Percentiles rank a stretch among this genome's conserved stretches.
Evolutionary conservation across 306 rosid species (phyloP).

Genomic region (Inga leiocalycina): DNA sequence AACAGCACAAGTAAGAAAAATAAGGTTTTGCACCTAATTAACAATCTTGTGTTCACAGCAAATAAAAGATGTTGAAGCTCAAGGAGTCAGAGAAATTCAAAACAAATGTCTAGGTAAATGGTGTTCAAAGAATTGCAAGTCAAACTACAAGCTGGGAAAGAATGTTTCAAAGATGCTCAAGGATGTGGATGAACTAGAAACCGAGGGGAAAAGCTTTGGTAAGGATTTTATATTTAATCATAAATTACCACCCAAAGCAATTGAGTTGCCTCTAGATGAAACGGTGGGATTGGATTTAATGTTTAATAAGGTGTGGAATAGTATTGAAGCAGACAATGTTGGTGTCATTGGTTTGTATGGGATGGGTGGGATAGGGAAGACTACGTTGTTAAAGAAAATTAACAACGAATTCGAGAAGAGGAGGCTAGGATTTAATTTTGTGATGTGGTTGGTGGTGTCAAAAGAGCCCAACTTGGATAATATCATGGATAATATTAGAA

Average conservation of each 20-base stretch:
- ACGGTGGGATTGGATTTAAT: neutral
- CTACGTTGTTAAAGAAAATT: neutral
- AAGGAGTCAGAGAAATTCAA: neutral
- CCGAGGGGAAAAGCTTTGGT: neutral
- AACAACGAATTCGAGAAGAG: too few relatives aligned
- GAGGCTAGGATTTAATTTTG: too few relatives aligned
- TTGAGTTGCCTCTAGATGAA: neutral
- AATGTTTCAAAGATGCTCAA: neutral
- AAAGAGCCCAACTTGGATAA: neutral
- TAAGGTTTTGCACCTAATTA: neutral
- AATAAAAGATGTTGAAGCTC: neutral
- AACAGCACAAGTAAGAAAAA: too few relatives aligned
- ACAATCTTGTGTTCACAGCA: neutral
- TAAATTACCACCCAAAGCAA: too few relatives aligned
- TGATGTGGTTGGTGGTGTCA: too few relatives aligned
- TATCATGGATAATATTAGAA: constrained; percentile 25
- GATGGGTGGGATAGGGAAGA: constrained; percentile 6
- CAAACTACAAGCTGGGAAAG: neutral
- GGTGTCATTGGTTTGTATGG: constrained; percentile 31
- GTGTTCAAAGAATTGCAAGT: neutral
- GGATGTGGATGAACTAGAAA: neutral
- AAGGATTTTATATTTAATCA: neutral
- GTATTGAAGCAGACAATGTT: neutral
- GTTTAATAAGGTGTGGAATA: neutral
- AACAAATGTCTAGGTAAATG: neutral